Evolutionary conservation across 2,329 filamentous ascomycete species (phyloP), one percentile per base, ranked within the genome.

Genomic region (Xylaria sp.): DNA sequence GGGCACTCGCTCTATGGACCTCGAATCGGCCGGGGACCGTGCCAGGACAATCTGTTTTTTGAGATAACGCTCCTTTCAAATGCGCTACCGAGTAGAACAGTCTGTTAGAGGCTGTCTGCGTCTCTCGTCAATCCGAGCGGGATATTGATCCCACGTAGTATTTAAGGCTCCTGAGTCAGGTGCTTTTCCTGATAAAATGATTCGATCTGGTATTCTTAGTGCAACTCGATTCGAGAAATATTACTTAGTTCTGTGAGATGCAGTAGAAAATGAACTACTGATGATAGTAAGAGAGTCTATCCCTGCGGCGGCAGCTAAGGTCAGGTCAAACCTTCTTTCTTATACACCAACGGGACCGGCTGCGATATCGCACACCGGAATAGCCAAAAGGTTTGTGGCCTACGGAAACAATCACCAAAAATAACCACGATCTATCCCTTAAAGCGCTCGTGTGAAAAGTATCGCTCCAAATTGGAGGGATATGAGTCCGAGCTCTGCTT

Each of bases 281-380:
- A 31, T 55, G 28, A 9, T 55, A 20, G 18, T 33, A 36, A 33
- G 28, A 5, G 31, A 2, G 20, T 12, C 23, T 48, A 49, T 20
- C 41, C 33, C 18, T 46, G 51, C 12, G 6, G 20, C 33, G 23
- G 25, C 52, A 46, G 25, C 25, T 55, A 20, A 15, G 23, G 6
- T 49, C 46, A 55, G 43, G 9, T 20, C 57, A 33, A 58, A 49
- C 15, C 66, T 61, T 64, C 41, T 33, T 57, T 65, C 52, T 68
- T 49, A 54, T 65, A 65, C 18, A 31, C 5, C 54, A 41, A 55
- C 15, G 3, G 28, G n/a, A 23, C 1, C 20, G 51, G 33, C 7
- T 48, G 66, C 66, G 66, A 68, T 68, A 62, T 68, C 66, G 66
- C 66, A 68, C 41, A 36, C 25, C 57, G 58, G 31, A 54, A 39